Percentiles rank a stretch among this genome's conserved stretches.
Evolutionary conservation across 225 moss, liverwort and hornwort species (phyloP).

Genomic region (Polytrichum commune): DNA sequence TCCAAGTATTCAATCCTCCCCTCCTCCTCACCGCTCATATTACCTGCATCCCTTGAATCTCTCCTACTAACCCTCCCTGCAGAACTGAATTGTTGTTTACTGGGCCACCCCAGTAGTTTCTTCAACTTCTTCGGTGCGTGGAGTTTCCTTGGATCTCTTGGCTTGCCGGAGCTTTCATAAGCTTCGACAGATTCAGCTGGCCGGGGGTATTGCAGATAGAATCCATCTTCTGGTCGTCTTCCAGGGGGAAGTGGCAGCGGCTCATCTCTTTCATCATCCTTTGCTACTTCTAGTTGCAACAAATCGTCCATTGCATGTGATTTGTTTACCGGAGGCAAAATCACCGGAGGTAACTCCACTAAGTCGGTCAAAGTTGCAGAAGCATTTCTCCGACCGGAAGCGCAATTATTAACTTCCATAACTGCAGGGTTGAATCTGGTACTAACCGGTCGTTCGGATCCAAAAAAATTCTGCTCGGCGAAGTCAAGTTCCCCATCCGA

Average conservation of each 20-base stretch:
- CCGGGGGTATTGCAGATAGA: conserved; percentile 27
- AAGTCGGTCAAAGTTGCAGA: neutral
- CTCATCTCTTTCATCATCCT: conserved; percentile 12
- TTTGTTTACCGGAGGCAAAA: neutral
- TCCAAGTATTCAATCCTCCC: too few relatives aligned
- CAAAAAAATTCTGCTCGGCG: too few relatives aligned
- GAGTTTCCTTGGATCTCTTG: neutral
- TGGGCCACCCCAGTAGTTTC: neutral
- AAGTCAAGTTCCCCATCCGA: neutral
- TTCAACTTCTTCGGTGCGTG: conserved; percentile 15
- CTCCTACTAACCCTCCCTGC: neutral
- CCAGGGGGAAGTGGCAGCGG: conserved; percentile 47
- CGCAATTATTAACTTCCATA: too few relatives aligned
- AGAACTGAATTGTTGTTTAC: neutral
- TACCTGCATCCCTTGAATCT: neutral
- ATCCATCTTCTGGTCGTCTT: conserved; percentile 46
- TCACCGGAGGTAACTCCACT: neutral
- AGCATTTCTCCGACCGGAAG: neutral
- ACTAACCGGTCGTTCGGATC: too few relatives aligned
- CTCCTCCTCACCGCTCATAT: too few relatives aligned
- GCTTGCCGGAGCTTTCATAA: neutral
- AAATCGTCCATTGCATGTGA: neutral
- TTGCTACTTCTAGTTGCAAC: conserved; percentile 4
- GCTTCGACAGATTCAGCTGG: conserved; percentile 11
- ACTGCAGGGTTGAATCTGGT: too few relatives aligned